Evolutionary conservation across 2,329 filamentous ascomycete species (phyloP), one percentile per base, ranked within the genome.

Genomic region (Paraconiothyrium sp.): DNA sequence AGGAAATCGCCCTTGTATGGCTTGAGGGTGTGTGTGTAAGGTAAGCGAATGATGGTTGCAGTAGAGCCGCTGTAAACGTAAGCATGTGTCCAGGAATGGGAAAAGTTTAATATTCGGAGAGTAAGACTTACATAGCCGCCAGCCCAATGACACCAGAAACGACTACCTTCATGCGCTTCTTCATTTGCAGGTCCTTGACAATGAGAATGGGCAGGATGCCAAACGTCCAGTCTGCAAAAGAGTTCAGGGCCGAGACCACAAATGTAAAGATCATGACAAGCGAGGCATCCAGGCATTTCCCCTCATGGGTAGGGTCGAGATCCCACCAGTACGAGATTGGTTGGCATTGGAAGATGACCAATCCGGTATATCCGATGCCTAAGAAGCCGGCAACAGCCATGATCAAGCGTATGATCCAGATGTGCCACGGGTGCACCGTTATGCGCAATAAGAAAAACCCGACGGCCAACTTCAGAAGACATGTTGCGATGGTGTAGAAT

Each of bases 161-260:
- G 1, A 85, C 82, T 11, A 82, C 50, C 69, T 88, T 89, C 14
- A 82, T 83, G 60, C 79, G 79, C 24, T 65, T 71, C 67, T 82
- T 83, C 82, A 89, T 87, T 61, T 88, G 83, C 55, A 88, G 71
- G 35, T 83, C 81, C 75, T 80, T 84, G 9, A 89, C 80, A 3
- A 89, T 75, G 55, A 84, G 82, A 10, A 84, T 80, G 11, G 73
- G 73, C 10, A 75, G 61, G n/a, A 73, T 57, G 7, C 67, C 73
- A 54, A 74, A 73, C 1, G 71, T 68, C 71, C 71, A 74, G 51
- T 75, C 73, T 10, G 72, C 70, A 22, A 74, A 61, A 3, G 72
- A 67, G 54, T 72, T 74, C 10, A 75, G 62, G 5, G 63, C 72
- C 16, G 70, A 72, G 10, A 72, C 68, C 2, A 61, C 62, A 60